phyloP scores from a whole-genome alignment of 768 basidiomycete genomes.

The Dendrothele bispora region DNA sequence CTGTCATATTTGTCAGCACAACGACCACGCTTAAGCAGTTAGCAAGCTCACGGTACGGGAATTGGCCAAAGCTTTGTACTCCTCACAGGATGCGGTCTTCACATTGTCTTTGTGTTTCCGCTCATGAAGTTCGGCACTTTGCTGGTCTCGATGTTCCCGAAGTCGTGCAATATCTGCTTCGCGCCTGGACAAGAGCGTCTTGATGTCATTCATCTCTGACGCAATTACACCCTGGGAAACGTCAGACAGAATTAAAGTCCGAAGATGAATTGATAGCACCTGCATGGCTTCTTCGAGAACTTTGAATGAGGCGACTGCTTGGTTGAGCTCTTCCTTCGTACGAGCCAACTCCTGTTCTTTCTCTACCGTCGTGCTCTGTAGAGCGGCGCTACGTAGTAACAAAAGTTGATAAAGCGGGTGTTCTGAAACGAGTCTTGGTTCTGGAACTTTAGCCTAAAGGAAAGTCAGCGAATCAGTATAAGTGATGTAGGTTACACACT shows the following conservation, averaged over 20 bases:
- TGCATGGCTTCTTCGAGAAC: too few species aligned
- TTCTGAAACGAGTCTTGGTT: not conserved
- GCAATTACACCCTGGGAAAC: conserved; percentile 34
- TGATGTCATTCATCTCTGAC: conserved; percentile 63
- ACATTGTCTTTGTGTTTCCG: conserved; percentile 62
- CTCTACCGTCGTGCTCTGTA: not conserved
- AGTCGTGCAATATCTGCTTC: conserved; percentile 68
- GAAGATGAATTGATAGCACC: conserved; percentile 11
- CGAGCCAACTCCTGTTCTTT: conserved; percentile 41
- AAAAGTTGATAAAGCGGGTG: conserved; percentile 6
- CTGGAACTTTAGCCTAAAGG: not conserved
- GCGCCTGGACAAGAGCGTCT: conserved; percentile 56
- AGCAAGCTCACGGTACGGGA: conserved; percentile 48
- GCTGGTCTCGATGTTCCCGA: conserved; percentile 72
- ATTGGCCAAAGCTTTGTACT: conserved; percentile 65
- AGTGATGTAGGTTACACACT: not conserved
- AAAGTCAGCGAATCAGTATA: not conserved
- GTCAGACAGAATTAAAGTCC: conserved; percentile 11
- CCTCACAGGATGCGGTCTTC: conserved; percentile 58
- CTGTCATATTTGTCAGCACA: conserved; percentile 36
- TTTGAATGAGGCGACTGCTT: too few species aligned
- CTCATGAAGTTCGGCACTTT: conserved; percentile 63
- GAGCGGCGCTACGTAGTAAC: not conserved
- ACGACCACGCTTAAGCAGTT: conserved; percentile 12
- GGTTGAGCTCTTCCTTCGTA: too few species aligned